Conservation (phyloP, 176 grass and related monocot genomes). For the Carex parvula region DNA sequence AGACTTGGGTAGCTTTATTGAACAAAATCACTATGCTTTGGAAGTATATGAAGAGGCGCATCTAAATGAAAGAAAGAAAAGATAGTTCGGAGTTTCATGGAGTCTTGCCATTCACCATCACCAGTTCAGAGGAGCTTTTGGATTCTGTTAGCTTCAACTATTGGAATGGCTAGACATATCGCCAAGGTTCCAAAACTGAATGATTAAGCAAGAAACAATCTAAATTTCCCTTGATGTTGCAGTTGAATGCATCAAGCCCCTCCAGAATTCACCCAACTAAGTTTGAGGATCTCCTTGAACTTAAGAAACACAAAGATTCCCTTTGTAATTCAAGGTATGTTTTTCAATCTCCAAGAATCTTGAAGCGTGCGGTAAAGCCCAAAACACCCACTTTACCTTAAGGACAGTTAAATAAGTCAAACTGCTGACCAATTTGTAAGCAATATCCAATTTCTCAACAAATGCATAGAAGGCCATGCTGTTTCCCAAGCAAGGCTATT, state of each 20-base stretch:
- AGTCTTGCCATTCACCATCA: neutral
- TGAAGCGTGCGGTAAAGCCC: neutral
- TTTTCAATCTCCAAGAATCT: neutral
- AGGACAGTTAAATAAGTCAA: neutral
- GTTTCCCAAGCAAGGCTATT: neutral
- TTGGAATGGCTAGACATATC: neutral
- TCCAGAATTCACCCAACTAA: neutral
- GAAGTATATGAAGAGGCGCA: neutral
- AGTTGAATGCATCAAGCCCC: neutral
- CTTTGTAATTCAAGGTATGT: neutral
- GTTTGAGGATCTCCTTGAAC: neutral
- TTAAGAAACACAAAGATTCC: neutral
- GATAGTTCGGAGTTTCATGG: neutral
- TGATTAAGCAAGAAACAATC: neutral
- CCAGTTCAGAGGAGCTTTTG: neutral
- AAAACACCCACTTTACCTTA: neutral
- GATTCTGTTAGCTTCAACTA: conserved; percentile 1
- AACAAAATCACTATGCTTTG: neutral
- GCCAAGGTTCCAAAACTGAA: neutral
- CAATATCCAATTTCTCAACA: neutral
- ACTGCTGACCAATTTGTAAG: neutral
- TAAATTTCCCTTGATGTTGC: neutral
- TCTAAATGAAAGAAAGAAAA: neutral
- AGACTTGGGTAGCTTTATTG: neutral
- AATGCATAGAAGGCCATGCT: neutral